Percentiles rank a stretch among this genome's conserved stretches.
Evolutionary conservation across 495 filamentous ascomycete genomes (phyloP).

Genomic region (Filosporella fistucella): DNA sequence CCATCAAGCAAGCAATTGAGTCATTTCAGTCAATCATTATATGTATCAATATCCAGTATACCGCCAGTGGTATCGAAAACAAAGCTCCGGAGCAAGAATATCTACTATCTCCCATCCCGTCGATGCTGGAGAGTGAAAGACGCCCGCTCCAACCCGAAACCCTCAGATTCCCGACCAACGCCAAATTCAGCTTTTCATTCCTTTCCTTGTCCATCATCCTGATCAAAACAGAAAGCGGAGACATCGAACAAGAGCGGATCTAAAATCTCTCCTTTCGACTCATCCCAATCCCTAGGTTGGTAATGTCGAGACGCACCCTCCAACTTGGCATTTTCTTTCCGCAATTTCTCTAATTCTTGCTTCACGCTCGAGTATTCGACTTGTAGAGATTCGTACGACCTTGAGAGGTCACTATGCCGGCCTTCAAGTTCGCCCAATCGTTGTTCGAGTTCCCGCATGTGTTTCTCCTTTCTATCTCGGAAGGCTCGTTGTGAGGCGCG

Average conservation of each 20-base stretch:
- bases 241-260: conserved; percentile 24
- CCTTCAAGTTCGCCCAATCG: conserved; percentile 51
- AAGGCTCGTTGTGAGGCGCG: conserved; percentile 89
- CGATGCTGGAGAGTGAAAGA: background rate
- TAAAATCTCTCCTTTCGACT: conserved; percentile 17
- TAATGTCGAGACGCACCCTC: conserved; percentile 7
- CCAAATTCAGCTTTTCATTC: background rate
- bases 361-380: conserved; percentile 74
- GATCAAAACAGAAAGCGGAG: conserved; percentile 24
- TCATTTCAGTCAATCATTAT: too few species aligned
- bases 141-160: background rate
- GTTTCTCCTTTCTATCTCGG: conserved; percentile 90
- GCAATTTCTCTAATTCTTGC: conserved; percentile 19
- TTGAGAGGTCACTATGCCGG: conserved; percentile 36
- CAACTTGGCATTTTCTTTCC: conserved; percentile 7
- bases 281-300: conserved; percentile 14
- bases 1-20: too few species aligned
- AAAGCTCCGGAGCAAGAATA: too few species aligned
- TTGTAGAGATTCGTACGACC: conserved; percentile 24
- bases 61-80: background rate
- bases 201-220: conserved; percentile 15
- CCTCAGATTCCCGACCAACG: conserved; percentile 10
- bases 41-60: too few species aligned
- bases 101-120: conserved; percentile 5
- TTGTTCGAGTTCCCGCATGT: conserved; percentile 86